Percentiles rank a stretch among this genome's conserved stretches.
phyloP scores from a whole-genome alignment of 2,329 filamentous ascomycete genomes.

The Sarocladium oryzae region DNA sequence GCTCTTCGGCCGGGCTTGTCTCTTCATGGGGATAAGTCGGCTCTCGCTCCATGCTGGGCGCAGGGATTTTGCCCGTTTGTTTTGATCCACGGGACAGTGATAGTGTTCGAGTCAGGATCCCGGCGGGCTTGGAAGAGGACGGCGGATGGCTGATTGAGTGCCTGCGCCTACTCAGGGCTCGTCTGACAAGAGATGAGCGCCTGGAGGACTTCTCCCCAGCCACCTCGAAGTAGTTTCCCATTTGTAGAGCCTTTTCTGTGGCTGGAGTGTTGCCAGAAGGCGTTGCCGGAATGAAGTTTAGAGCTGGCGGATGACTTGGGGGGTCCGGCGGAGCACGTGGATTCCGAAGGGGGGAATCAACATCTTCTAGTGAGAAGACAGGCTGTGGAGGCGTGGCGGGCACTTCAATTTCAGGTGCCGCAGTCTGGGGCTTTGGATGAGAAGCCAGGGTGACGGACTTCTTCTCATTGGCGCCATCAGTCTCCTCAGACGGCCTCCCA shows the following conservation, averaged over 20 bases:
- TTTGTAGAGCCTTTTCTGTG: constrained; percentile 42
- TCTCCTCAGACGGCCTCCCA: constrained; percentile 40
- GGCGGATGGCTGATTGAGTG: constrained; percentile 36
- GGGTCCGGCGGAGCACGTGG: constrained; percentile 53
- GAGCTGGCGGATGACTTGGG: constrained; percentile 32
- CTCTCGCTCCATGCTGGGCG: constrained; percentile 10
- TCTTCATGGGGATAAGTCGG: constrained; percentile 31
- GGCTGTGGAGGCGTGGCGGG: constrained; percentile 49
- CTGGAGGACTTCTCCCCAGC: constrained; percentile 30
- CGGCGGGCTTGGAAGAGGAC: constrained; percentile 29
- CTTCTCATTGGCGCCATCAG: constrained; percentile 22
- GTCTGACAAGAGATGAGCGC: constrained; percentile 44
- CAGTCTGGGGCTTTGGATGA: background rate
- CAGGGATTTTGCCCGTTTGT: background rate
- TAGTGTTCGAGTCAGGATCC: constrained; percentile 44
- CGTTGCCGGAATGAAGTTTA: constrained; percentile 58
- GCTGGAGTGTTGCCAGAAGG: constrained; percentile 53
- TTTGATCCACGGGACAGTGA: constrained; percentile 35
- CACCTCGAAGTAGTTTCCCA: constrained; percentile 48
- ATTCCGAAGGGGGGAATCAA: constrained; percentile 57
- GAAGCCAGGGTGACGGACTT: background rate
- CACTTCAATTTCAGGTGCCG: constrained; percentile 21
- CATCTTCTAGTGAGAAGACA: constrained; percentile 41
- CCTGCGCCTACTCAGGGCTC: constrained; percentile 45
- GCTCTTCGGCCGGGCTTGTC: constrained; percentile 43